Evolutionary conservation across 2,329 filamentous ascomycete genomes (phyloP).

Genomic region (Pezicula neosporulosa): DNA sequence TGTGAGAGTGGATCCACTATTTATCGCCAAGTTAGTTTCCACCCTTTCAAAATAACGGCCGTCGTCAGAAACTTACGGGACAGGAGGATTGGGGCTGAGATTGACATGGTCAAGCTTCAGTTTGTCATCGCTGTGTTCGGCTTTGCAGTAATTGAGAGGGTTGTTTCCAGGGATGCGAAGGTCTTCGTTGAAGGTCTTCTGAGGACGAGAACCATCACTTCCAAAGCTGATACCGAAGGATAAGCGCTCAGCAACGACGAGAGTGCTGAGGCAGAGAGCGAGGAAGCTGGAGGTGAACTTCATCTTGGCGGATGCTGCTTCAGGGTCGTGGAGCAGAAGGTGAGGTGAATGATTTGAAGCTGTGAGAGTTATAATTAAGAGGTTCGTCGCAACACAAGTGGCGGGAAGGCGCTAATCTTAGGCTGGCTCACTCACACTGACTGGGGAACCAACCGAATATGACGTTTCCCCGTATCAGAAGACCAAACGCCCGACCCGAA

Average conservation of each 20-base stretch:
- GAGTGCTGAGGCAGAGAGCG: conserved; percentile 21
- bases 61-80: conserved; percentile 61
- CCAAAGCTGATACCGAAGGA: conserved; percentile 29
- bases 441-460: no score
- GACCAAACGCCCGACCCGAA: no score
- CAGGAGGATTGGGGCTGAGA: conserved; percentile 79
- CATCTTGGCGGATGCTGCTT: conserved; percentile 16
- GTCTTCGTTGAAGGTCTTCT: conserved; percentile 44
- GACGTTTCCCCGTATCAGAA: no score
- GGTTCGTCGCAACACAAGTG: neutral
- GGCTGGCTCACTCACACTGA: no score
- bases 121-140: conserved; percentile 65
- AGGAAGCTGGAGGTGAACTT: conserved; percentile 24
- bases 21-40: conserved; percentile 16
- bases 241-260: conserved; percentile 36
- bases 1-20: conserved; percentile 70
- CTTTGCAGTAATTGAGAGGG: conserved; percentile 73
- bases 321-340: neutral
- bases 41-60: conserved; percentile 6
- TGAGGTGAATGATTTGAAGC: neutral
- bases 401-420: neutral
- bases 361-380: neutral
- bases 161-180: conserved; percentile 65
- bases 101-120: conserved; percentile 77
- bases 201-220: conserved; percentile 40